These are phyloP conservation scores for Nannizziopsis barbatae DNA, from an alignment of 2,329 filamentous ascomycete genomes.

Conservation along the genomic window DNA sequence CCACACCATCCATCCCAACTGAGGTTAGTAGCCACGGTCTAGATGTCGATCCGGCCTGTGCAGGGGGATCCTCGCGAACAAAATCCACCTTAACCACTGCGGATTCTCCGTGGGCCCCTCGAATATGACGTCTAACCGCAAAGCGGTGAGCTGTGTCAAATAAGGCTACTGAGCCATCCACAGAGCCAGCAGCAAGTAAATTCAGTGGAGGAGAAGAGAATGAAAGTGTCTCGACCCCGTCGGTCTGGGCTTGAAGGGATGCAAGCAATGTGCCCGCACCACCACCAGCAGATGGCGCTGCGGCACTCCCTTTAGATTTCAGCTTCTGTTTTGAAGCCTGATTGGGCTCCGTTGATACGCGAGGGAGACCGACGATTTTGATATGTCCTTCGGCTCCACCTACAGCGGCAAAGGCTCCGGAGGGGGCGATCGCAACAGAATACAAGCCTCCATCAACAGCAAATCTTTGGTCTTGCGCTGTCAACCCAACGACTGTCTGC, in stretches of 20 bases:
- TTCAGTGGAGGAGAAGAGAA: constrained; percentile 52
- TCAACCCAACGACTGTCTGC: constrained; percentile 64
- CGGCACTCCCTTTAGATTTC: constrained; percentile 36
- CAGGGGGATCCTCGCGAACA: constrained; percentile 40
- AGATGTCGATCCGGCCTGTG: constrained; percentile 12
- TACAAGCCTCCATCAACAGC: constrained; percentile 83
- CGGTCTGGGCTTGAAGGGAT: constrained; percentile 64
- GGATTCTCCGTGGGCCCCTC: constrained; percentile 73
- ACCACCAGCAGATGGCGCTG: constrained; percentile 43
- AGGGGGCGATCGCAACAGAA: constrained; percentile 72
- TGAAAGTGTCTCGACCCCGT: constrained; percentile 65
- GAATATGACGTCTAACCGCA: constrained; percentile 70
- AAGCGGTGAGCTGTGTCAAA: constrained; percentile 82
- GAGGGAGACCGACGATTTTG: constrained; percentile 72
- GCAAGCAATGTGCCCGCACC: constrained; percentile 66
- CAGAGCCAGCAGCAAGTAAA: constrained; percentile 51
- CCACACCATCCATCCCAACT: constrained; percentile 83
- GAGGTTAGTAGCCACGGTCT: constrained; percentile 64
- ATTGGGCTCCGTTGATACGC: constrained; percentile 38
- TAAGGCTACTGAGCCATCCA: constrained; percentile 62
- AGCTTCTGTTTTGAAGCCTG: constrained; percentile 41
- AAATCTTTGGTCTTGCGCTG: constrained; percentile 75
- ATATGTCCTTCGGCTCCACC: constrained; percentile 82
- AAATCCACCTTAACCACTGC: constrained; percentile 92
- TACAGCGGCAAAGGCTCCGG: constrained; percentile 66